Conservation (phyloP, 768 basidiomycete genomes). For the Amanita inopinata region DNA sequence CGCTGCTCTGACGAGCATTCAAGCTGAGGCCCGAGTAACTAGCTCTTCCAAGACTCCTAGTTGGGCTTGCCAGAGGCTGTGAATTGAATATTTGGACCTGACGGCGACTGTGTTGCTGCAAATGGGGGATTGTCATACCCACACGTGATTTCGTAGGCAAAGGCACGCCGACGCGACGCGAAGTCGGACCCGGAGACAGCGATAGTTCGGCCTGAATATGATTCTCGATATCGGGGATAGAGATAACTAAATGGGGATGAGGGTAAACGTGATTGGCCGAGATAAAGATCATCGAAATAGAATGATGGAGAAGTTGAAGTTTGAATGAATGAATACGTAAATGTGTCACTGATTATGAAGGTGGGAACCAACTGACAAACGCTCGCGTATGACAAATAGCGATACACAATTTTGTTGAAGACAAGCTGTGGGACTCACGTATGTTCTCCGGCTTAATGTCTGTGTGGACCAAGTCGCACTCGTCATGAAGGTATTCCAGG, state of each 20-base stretch:
- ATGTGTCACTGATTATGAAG: slow-evolving; percentile 2
- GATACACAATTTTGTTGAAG: too few species aligned
- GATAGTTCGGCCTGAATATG: slow-evolving; percentile 66
- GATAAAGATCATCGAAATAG: slow-evolving; percentile 19
- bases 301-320: too few species aligned
- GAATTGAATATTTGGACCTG: slow-evolving; percentile 80
- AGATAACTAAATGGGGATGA: slow-evolving; percentile 51
- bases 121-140: slow-evolving; percentile 51
- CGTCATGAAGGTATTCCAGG: slow-evolving; percentile 85
- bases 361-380: slow-evolving; percentile 6
- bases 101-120: slow-evolving; percentile 38
- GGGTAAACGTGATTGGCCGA: slow-evolving; percentile 16
- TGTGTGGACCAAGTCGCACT: slow-evolving; percentile 88
- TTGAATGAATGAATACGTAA: neutral
- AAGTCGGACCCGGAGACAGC: slow-evolving; percentile 60
- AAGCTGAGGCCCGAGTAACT: slow-evolving; percentile 21
- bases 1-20: slow-evolving; percentile 19
- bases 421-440: slow-evolving; percentile 39
- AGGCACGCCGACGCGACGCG: slow-evolving; percentile 75
- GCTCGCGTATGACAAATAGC: too few species aligned
- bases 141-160: slow-evolving; percentile 52
- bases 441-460: slow-evolving; percentile 96
- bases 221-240: slow-evolving; percentile 70
- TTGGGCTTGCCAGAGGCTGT: slow-evolving; percentile 62
- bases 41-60: slow-evolving; percentile 25